A percentile compares a stretch with the other conserved stretches of the same genome.
phyloP scores from a whole-genome alignment of 2,329 filamentous ascomycete genomes.

The Ampelomyces quisqualis region DNA sequence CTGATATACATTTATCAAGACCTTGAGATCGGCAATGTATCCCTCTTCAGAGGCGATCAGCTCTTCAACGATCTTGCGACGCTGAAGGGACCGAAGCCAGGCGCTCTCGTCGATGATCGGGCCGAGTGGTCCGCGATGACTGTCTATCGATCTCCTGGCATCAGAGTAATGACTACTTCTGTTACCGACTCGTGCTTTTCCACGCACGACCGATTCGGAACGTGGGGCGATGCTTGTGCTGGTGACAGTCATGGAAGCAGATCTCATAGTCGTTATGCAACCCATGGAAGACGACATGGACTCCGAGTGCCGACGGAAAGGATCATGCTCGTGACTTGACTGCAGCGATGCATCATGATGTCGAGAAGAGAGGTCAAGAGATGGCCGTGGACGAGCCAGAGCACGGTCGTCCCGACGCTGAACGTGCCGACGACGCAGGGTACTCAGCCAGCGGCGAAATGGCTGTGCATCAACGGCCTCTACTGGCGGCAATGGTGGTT shows the following conservation, averaged over 20 bases:
- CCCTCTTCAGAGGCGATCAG: slow-evolving; percentile 81
- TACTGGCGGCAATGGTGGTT: neutral
- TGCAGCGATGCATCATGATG: slow-evolving; percentile 13
- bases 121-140: slow-evolving; percentile 48
- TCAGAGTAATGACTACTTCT: slow-evolving; percentile 61
- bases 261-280: slow-evolving; percentile 78
- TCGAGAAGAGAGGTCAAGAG: slow-evolving; percentile 38
- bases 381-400: slow-evolving; percentile 39
- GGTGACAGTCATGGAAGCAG: slow-evolving; percentile 74
- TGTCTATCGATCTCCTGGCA: slow-evolving; percentile 64
- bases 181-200: slow-evolving; percentile 58
- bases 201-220: slow-evolving; percentile 62
- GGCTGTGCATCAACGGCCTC: slow-evolving; percentile 41
- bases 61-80: slow-evolving; percentile 80
- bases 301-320: slow-evolving; percentile 44
- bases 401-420: slow-evolving; percentile 41
- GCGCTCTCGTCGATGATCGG: slow-evolving; percentile 65
- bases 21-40: slow-evolving; percentile 84
- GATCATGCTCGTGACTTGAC: slow-evolving; percentile 11
- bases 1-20: slow-evolving; percentile 74
- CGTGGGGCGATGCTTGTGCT: slow-evolving; percentile 67
- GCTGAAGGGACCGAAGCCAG: slow-evolving; percentile 69
- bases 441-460: slow-evolving; percentile 74
- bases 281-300: slow-evolving; percentile 75
- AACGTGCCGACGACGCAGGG: slow-evolving; percentile 60